Percentiles rank a stretch among this genome's conserved stretches.
Evolutionary conservation across 306 rosid species (phyloP).

Genomic region (Cucurbita argyrosperma): DNA sequence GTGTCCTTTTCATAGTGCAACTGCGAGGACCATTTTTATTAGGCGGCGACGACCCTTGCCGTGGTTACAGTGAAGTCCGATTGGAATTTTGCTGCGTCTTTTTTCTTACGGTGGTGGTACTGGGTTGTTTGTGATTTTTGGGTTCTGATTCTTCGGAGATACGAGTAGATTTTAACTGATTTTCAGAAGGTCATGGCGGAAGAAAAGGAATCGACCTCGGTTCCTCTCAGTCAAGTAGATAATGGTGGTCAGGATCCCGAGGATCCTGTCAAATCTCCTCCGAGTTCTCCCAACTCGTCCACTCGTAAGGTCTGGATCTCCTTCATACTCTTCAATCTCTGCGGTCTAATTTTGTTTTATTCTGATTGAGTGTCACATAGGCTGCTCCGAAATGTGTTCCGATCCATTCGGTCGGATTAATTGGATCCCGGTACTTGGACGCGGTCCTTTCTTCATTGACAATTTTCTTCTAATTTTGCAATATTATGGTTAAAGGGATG

Average conservation of each 20-base stretch:
- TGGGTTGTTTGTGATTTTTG: not conserved
- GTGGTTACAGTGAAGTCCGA: not conserved
- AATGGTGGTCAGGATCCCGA: slow-evolving; percentile 65
- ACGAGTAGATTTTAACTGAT: not conserved
- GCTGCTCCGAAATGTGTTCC: not conserved
- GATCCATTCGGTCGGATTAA: not conserved
- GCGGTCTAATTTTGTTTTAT: not conserved
- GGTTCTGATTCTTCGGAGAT: not conserved
- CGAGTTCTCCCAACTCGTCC: slow-evolving; percentile 60
- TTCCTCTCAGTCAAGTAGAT: slow-evolving; percentile 74
- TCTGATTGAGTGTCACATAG: not conserved
- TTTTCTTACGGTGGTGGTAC: not conserved
- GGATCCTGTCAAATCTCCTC: slow-evolving; percentile 75
- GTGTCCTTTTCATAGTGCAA: not conserved
- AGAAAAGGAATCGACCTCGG: slow-evolving; percentile 63
- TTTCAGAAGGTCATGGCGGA: slow-evolving; percentile 39
- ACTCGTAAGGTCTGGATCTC: slow-evolving; percentile 57
- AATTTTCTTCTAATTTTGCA: not conserved
- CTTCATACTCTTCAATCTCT: not conserved
- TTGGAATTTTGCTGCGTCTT: not conserved
- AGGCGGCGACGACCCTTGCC: not conserved
- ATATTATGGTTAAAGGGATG: not conserved
- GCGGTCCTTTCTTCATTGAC: not conserved
- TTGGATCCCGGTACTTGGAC: not conserved
- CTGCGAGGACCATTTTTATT: not conserved